phyloP scores from a whole-genome alignment of 495 filamentous ascomycete genomes.

The Physcia stellaris region DNA sequence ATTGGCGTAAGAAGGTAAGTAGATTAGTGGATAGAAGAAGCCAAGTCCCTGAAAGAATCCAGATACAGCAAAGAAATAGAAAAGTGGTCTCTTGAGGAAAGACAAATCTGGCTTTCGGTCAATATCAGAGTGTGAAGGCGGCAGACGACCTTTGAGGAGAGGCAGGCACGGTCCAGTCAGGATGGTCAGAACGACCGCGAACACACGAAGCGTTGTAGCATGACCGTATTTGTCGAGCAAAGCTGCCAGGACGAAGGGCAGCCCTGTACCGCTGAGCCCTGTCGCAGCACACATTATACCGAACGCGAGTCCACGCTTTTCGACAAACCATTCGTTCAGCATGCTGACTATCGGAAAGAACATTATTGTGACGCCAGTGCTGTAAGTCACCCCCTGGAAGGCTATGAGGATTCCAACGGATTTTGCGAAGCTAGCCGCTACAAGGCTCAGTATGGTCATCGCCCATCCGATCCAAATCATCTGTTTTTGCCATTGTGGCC shows the following conservation, averaged over 20 bases:
- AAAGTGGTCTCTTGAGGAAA: slow-evolving; percentile 17
- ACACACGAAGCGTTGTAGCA: slow-evolving; percentile 1
- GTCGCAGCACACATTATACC: slow-evolving; percentile 24
- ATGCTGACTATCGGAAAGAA: slow-evolving; percentile 8
- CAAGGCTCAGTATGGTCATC: background rate
- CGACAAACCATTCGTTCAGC: slow-evolving; percentile 25
- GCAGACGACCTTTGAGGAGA: slow-evolving; percentile 19
- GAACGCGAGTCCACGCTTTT: slow-evolving; percentile 27
- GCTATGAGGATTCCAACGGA: background rate
- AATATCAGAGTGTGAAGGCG: slow-evolving; percentile 5
- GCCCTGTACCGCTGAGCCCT: slow-evolving; percentile 19
- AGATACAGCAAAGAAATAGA: slow-evolving; percentile 19
- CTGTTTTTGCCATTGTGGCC: slow-evolving; percentile 13
- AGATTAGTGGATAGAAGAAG: slow-evolving; percentile 23
- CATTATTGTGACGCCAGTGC: background rate
- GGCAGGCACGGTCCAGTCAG: slow-evolving; percentile 20
- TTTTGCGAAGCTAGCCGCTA: background rate
- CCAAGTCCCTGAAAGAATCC: slow-evolving; percentile 21
- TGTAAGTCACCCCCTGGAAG: background rate
- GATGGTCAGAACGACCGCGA: slow-evolving; percentile 16
- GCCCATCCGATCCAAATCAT: slow-evolving; percentile 20
- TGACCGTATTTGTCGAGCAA: background rate
- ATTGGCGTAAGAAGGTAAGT: slow-evolving; percentile 22
- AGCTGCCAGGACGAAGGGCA: background rate
- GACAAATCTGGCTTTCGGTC: background rate